A percentile compares a stretch with the other conserved stretches of the same genome.
These are phyloP conservation scores for Trypanosoma caninum DNA, from an alignment of 208 protist genomes.

Conservation along the genomic window DNA sequence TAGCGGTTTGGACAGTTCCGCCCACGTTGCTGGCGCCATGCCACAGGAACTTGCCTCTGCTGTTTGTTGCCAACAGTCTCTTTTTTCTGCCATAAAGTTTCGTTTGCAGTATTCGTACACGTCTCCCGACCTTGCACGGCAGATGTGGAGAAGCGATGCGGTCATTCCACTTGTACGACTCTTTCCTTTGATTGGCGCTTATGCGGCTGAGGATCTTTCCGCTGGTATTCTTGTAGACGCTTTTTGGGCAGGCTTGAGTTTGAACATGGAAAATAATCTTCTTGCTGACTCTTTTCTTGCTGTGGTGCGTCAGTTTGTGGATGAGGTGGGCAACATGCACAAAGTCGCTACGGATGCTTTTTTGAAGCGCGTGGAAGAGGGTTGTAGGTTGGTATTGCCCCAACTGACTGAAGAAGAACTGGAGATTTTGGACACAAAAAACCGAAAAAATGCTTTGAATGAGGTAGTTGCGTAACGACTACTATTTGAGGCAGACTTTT, in stretches of 20 bases:
- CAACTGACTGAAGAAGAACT: slow-evolving; percentile 52
- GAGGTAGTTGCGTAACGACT: slow-evolving; percentile 9
- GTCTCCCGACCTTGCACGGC: slow-evolving; percentile 70
- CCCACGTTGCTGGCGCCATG: slow-evolving; percentile 51
- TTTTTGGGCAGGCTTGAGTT: slow-evolving; percentile 59
- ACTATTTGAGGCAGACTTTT: not conserved
- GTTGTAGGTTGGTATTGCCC: slow-evolving; percentile 49
- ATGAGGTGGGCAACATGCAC: slow-evolving; percentile 56
- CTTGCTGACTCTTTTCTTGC: slow-evolving; percentile 64
- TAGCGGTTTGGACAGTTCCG: slow-evolving; percentile 47
- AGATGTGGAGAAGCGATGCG: slow-evolving; percentile 75
- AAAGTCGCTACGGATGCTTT: slow-evolving; percentile 54
- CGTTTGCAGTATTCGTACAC: slow-evolving; percentile 78
- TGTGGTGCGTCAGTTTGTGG: slow-evolving; percentile 45
- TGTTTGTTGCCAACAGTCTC: slow-evolving; percentile 65
- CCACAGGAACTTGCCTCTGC: slow-evolving; percentile 57
- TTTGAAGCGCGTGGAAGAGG: slow-evolving; percentile 65
- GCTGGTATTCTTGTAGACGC: slow-evolving; percentile 76
- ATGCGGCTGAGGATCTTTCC: slow-evolving; percentile 72
- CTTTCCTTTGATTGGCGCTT: slow-evolving; percentile 64
- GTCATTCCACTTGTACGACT: slow-evolving; percentile 82
- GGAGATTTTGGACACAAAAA: slow-evolving; percentile 16
- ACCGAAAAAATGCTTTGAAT: slow-evolving; percentile 5
- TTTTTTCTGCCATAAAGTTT: slow-evolving; percentile 84
- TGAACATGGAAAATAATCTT: slow-evolving; percentile 51